Conservation (phyloP, 805 yeast genomes). For the Starmera pachycereana region DNA sequence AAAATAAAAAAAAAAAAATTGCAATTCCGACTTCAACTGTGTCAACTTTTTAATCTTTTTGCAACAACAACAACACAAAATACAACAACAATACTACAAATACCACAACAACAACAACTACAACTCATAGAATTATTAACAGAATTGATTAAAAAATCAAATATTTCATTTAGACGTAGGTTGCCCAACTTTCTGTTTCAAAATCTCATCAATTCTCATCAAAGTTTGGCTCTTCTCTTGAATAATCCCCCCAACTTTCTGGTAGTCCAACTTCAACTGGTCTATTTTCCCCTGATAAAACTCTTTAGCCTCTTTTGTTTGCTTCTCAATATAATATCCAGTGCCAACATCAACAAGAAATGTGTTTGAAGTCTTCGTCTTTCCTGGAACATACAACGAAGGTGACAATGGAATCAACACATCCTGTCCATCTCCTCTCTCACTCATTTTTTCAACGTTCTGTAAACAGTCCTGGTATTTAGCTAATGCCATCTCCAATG, state of each 20-base stretch:
- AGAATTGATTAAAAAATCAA: too few species aligned
- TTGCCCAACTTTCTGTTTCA: conserved; percentile 29
- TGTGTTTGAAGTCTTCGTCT: conserved; percentile 47
- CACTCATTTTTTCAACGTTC: conserved; percentile 49
- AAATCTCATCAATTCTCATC: conserved; percentile 47
- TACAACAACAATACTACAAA: too few species aligned
- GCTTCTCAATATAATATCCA: conserved; percentile 79
- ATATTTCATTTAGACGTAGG: background rate
- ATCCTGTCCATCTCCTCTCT: conserved; percentile 33
- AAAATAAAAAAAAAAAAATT: background rate
- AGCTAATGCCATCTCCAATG: conserved; percentile 70
- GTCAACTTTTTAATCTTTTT: too few species aligned
- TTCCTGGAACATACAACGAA: conserved; percentile 85
- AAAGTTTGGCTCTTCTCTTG: conserved; percentile 61
- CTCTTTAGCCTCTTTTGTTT: conserved; percentile 40
- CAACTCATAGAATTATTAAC: too few species aligned
- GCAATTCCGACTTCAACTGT: too few species aligned
- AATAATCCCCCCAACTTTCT: conserved; percentile 64
- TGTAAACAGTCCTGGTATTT: conserved; percentile 75
- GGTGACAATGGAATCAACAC: conserved; percentile 82
- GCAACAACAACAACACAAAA: too few species aligned
- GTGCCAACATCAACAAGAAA: conserved; percentile 94
- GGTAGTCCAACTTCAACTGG: conserved; percentile 63
- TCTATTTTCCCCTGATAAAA: conserved; percentile 68
- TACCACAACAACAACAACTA: too few species aligned